A percentile compares a stretch with the other conserved stretches of the same genome.
Conservation (phyloP, 2,329 filamentous ascomycete genomes). For the Penicillium sp. region DNA sequence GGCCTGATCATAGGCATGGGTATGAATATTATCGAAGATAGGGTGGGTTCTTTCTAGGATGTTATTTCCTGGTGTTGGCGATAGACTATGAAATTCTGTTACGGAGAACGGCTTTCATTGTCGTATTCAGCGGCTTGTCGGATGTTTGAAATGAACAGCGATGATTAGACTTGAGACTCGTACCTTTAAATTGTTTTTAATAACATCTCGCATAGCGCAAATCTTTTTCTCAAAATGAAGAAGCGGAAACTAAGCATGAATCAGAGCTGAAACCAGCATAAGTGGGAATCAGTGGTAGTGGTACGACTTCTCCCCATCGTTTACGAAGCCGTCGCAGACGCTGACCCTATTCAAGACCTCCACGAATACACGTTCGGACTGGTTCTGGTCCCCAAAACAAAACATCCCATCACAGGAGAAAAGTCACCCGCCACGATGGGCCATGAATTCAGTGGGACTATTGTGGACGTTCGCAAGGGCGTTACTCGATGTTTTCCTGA, state of each 20-base stretch:
- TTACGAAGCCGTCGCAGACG: no score
- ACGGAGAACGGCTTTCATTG: background rate
- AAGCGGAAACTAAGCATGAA: slow-evolving; percentile 8
- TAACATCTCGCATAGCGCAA: background rate
- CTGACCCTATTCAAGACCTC: slow-evolving; percentile 36
- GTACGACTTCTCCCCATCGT: background rate
- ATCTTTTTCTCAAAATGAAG: background rate
- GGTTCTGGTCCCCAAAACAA: slow-evolving; percentile 51
- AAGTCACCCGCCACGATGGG: slow-evolving; percentile 61
- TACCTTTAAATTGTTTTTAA: no score
- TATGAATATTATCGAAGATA: background rate
- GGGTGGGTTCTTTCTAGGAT: background rate
- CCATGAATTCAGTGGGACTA: slow-evolving; percentile 64
- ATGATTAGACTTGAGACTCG: background rate
- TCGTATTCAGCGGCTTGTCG: background rate
- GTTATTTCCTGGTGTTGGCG: no score
- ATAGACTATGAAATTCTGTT: no score
- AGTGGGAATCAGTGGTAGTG: slow-evolving; percentile 28
- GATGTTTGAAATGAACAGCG: background rate
- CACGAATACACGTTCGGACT: slow-evolving; percentile 55
- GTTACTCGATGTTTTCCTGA: slow-evolving; percentile 50
- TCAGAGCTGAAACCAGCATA: slow-evolving; percentile 21
- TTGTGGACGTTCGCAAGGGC: slow-evolving; percentile 58
- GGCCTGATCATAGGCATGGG: background rate
- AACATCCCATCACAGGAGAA: slow-evolving; percentile 60